phyloP scores from a whole-genome alignment of 306 rosid species.

The Prunus mume region DNA sequence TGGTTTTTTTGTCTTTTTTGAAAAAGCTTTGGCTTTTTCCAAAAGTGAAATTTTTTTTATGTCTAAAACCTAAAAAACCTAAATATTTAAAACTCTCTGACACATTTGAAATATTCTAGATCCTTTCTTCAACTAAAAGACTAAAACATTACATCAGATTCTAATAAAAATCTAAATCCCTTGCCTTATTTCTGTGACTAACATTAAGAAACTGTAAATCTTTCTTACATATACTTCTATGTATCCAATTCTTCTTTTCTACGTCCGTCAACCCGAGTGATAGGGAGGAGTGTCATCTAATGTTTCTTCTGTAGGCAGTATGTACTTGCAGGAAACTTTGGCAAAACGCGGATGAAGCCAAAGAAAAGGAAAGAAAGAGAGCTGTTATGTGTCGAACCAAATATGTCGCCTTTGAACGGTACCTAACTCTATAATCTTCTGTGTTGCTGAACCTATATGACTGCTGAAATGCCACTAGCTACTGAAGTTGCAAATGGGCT shows the following conservation, averaged over 20 bases:
- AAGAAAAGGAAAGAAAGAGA: slow-evolving; percentile 2
- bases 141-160: slow-evolving; percentile 20
- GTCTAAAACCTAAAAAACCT: too few relatives aligned
- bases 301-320: slow-evolving; percentile 27
- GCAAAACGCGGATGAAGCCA: background rate
- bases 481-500: slow-evolving; percentile 58
- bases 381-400: slow-evolving; percentile 24
- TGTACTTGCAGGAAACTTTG: slow-evolving; percentile 28
- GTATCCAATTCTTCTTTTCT: slow-evolving; percentile 25
- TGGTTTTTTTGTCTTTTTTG: too few relatives aligned
- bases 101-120: slow-evolving; percentile 8
- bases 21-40: too few relatives aligned
- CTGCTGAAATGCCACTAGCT: slow-evolving; percentile 33
- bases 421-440: slow-evolving; percentile 37
- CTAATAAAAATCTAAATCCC: slow-evolving; percentile 11
- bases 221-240: slow-evolving; percentile 31
- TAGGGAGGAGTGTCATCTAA: slow-evolving; percentile 16
- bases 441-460: slow-evolving; percentile 27
- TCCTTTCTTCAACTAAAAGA: slow-evolving; percentile 15
- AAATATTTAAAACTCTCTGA: slow-evolving; percentile 2
- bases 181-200: slow-evolving; percentile 28
- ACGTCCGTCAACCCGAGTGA: slow-evolving; percentile 17
- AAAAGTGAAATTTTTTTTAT: too few relatives aligned
- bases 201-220: slow-evolving; percentile 26
- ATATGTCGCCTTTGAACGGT: slow-evolving; percentile 13